Conservation (phyloP, 148 eudicot genomes). For the Selenicereus undatus region DNA sequence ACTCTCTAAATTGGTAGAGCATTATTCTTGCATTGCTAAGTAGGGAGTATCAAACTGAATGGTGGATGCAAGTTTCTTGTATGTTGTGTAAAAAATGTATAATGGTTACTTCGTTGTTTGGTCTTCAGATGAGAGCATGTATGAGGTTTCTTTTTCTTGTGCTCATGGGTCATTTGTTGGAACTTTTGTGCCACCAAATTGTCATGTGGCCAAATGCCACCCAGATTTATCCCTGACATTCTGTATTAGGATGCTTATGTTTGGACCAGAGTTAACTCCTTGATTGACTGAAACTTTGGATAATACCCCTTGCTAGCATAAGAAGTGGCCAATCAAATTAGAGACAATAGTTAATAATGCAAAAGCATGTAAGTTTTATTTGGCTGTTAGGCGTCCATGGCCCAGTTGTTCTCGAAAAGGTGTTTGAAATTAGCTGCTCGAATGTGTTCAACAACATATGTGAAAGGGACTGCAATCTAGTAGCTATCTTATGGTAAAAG, state of each 20-base stretch:
- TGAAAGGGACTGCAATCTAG: background rate
- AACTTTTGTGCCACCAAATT: background rate
- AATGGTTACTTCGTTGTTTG: conserved; percentile 13
- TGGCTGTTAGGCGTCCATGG: background rate
- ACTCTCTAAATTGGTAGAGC: background rate
- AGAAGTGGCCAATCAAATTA: background rate
- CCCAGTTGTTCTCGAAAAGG: background rate
- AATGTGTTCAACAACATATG: too few species aligned
- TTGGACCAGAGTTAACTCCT: background rate
- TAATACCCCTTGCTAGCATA: too few species aligned
- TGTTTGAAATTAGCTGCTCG: background rate
- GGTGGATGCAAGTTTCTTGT: background rate
- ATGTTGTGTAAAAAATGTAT: background rate
- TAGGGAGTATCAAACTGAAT: background rate
- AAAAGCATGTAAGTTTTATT: background rate
- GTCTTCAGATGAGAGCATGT: background rate
- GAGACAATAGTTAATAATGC: background rate
- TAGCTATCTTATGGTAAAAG: background rate
- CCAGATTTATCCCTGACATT: background rate
- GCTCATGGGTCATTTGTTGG: background rate
- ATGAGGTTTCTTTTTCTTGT: background rate
- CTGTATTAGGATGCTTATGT: background rate
- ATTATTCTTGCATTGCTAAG: background rate
- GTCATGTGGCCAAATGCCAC: conserved; percentile 5
- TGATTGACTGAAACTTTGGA: background rate